Base-by-base conservation (phyloP, 768 basidiomycete genomes). In the Saitozyma sp. region DNA sequence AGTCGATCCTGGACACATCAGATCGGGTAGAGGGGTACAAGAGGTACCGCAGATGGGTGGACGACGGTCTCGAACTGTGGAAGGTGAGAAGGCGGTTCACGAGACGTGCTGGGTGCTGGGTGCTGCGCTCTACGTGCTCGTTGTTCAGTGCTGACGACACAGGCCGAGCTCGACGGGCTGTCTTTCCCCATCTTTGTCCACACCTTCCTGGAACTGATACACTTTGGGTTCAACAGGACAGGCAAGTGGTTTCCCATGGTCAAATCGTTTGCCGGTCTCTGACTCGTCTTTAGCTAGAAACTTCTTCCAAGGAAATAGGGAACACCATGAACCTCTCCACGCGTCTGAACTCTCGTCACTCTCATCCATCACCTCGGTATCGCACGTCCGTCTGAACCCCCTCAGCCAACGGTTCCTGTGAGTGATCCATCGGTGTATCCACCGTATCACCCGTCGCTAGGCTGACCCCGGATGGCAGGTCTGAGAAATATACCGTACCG, bases 101-200 rank as follows among this genome's bases (percentile, higher is more conserved):
- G 29, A 29, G 29, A 5, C 29, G 29, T 29, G 29, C 29, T 29
- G 29, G 29, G 29, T 5, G 29, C 29, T 2, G 19, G 29, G 29
- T 5, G 29, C 29, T 2, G 19, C n/a, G 16, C 9, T 41, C 45
- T 43, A 29, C 37, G 20, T 40, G 37, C 53, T 9, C 29, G 42
- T 42, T 52, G 13, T 16, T 8, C 19, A 39, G 41, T 49, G 55
- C 63, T 68, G 55, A 68, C 42, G 42, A 8, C 57, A 17, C 76
- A 98, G 90, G 91, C 92, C 58, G 94, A 99, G 79, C 89, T 99
- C 70, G 85, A 90, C 50, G 93, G 91, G 50, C 89, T 99, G 42
- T 81, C 96, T 14, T 96, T 93, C 75, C 96, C 96, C 3, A 90
- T 99, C 65, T 98, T 97, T 76, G 92, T 90, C 54, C 92, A 99